Percentiles rank a stretch among this genome's conserved stretches.
phyloP scores from a whole-genome alignment of 208 protist species.

The Angomonas ambiguus region DNA sequence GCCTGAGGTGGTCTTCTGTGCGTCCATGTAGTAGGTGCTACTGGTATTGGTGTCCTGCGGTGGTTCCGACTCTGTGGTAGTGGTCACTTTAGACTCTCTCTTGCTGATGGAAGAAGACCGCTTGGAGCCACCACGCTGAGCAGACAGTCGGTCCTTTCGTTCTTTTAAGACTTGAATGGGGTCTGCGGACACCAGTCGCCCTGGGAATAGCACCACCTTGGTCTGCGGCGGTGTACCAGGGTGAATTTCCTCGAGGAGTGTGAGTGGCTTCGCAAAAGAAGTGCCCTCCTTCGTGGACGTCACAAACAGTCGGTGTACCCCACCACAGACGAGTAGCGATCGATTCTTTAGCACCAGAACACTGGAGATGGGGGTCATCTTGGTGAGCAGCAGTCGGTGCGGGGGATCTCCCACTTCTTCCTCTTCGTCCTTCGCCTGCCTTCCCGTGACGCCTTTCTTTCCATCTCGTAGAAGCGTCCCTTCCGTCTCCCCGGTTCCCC shows the following conservation, averaged over 20 bases:
- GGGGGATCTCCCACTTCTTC: slow-evolving; percentile 10
- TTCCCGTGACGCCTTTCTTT: background rate
- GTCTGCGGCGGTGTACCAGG: background rate
- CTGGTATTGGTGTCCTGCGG: background rate
- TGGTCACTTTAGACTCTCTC: background rate
- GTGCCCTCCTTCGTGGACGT: slow-evolving; percentile 42
- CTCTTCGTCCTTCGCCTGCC: background rate
- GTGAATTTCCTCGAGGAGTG: slow-evolving; percentile 29
- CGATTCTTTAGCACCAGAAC: slow-evolving; percentile 28
- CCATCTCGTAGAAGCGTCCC: background rate
- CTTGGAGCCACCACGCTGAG: background rate
- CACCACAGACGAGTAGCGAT: slow-evolving; percentile 49
- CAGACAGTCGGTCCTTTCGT: background rate
- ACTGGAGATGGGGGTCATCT: slow-evolving; percentile 20
- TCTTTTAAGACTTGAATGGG: background rate
- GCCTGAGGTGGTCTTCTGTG: slow-evolving; percentile 26
- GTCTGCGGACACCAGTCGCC: slow-evolving; percentile 11
- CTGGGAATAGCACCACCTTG: slow-evolving; percentile 6
- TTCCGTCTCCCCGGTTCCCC: background rate
- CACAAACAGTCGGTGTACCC: slow-evolving; percentile 32
- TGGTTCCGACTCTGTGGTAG: background rate
- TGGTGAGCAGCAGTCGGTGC: slow-evolving; percentile 24
- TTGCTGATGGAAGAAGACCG: background rate
- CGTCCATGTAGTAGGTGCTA: slow-evolving; percentile 17
- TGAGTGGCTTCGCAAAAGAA: slow-evolving; percentile 37